phyloP scores from a whole-genome alignment of 2,329 filamentous ascomycete species.

The Ampelomyces quisqualis region DNA sequence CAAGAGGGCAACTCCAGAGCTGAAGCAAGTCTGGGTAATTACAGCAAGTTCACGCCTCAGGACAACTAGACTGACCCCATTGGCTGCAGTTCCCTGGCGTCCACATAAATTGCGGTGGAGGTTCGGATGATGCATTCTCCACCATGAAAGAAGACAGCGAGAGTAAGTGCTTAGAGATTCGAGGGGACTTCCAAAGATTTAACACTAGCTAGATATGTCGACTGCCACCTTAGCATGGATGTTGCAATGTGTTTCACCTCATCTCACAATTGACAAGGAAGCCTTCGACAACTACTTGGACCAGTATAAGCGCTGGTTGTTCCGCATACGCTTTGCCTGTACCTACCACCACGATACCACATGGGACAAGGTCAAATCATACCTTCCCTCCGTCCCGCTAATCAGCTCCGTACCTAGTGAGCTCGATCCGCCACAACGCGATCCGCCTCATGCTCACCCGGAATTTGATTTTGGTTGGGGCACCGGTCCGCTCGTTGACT shows the following conservation, averaged over 20 bases:
- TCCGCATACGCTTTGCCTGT: slow-evolving; percentile 30
- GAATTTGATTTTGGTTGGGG: slow-evolving; percentile 51
- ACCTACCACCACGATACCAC: slow-evolving; percentile 31
- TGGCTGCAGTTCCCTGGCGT: slow-evolving; percentile 48
- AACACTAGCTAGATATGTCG: slow-evolving; percentile 39
- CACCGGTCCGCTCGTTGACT: slow-evolving; percentile 47
- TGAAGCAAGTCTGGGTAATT: slow-evolving; percentile 54
- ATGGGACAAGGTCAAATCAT: slow-evolving; percentile 13
- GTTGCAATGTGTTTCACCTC: slow-evolving; percentile 53
- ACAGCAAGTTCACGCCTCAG: background rate
- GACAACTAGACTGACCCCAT: background rate
- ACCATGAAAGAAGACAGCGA: slow-evolving; percentile 40
- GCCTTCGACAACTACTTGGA: slow-evolving; percentile 47
- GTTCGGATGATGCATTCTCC: slow-evolving; percentile 35
- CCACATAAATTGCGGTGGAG: slow-evolving; percentile 55
- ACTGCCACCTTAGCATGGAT: slow-evolving; percentile 58
- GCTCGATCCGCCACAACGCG: slow-evolving; percentile 20
- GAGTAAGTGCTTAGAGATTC: slow-evolving; percentile 20
- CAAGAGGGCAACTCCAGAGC: slow-evolving; percentile 27
- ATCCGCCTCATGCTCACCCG: slow-evolving; percentile 35
- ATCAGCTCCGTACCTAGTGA: slow-evolving; percentile 21
- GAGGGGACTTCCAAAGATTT: background rate
- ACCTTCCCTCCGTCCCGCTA: slow-evolving; percentile 23
- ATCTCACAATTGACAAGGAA: slow-evolving; percentile 49
- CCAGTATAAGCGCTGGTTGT: slow-evolving; percentile 43